Conservation (phyloP, 192 early-diverging fungal genomes). For the Rhizophagus prolifer region DNA sequence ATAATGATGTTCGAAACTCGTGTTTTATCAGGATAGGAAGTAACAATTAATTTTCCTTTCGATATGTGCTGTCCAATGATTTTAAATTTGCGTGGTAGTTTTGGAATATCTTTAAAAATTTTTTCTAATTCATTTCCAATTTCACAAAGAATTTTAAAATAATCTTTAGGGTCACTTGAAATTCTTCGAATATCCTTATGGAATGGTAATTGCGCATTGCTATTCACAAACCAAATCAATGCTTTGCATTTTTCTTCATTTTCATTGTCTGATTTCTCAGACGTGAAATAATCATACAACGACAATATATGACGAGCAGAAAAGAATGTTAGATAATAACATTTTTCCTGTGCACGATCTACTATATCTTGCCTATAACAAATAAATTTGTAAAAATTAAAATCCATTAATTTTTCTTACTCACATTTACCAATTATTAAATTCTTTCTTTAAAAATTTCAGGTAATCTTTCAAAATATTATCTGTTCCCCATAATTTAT, state of each 20-base stretch:
- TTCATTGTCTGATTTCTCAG: background rate
- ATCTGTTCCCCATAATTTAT: background rate
- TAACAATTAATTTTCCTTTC: too few species aligned
- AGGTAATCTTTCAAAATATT: constrained; percentile 11
- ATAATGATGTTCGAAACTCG: too few species aligned
- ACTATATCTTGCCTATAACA: constrained; percentile 20
- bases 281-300: constrained; percentile 27
- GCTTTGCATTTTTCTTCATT: constrained; percentile 15
- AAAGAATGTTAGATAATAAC: constrained; percentile 31
- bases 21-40: too few species aligned
- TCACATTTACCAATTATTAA: constrained; percentile 2
- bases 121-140: too few species aligned
- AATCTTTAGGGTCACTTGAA: too few species aligned
- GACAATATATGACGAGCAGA: constrained; percentile 23
- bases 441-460: constrained; percentile 1
- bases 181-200: too few species aligned
- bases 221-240: constrained; percentile 19
- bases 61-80: too few species aligned
- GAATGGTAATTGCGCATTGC: background rate
- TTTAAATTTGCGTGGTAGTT: too few species aligned
- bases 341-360: constrained; percentile 2
- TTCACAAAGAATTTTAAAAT: too few species aligned
- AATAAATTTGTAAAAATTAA: background rate
- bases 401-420: too few species aligned
- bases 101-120: too few species aligned